These are phyloP conservation scores for Linnemannia zychae DNA, from an alignment of 192 early-diverging fungal species.

Conservation along the genomic window DNA sequence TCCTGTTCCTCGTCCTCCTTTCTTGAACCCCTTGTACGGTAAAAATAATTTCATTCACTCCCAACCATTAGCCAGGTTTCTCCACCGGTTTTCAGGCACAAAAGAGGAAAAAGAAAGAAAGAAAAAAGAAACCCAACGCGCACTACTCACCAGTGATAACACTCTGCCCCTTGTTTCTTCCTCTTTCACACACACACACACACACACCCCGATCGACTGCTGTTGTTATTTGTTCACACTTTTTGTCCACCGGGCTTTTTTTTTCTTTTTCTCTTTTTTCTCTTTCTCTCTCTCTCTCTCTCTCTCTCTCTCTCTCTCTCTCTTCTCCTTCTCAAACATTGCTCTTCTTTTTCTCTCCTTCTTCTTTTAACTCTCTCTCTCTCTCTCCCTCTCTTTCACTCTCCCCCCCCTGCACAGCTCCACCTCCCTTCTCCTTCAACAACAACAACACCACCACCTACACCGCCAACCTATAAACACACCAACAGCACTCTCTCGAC, in stretches of 20 bases:
- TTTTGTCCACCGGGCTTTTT: background rate
- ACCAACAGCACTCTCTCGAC: background rate
- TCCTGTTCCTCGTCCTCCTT: background rate
- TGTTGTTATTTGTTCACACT: background rate
- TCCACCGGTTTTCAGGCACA: slow-evolving; percentile 6
- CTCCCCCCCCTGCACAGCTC: background rate
- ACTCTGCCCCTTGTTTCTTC: background rate
- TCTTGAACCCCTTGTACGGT: background rate
- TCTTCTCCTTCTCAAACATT: background rate
- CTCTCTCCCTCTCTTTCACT: background rate
- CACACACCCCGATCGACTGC: no score
- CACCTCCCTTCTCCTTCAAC: background rate
- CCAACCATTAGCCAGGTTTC: slow-evolving; percentile 9
- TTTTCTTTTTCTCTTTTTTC: background rate
- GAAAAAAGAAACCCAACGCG: no score
- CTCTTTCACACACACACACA: background rate
- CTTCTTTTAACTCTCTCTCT: background rate
- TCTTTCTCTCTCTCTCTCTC: background rate
- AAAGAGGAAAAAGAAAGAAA: no score
- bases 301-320: background rate
- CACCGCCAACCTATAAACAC: background rate
- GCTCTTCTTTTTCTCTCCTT: background rate
- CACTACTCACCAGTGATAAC: no score
- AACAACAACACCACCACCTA: background rate
- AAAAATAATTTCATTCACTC: background rate